phyloP scores from a whole-genome alignment of 768 basidiomycete species.

The Pilatotrama ljubarskyi region DNA sequence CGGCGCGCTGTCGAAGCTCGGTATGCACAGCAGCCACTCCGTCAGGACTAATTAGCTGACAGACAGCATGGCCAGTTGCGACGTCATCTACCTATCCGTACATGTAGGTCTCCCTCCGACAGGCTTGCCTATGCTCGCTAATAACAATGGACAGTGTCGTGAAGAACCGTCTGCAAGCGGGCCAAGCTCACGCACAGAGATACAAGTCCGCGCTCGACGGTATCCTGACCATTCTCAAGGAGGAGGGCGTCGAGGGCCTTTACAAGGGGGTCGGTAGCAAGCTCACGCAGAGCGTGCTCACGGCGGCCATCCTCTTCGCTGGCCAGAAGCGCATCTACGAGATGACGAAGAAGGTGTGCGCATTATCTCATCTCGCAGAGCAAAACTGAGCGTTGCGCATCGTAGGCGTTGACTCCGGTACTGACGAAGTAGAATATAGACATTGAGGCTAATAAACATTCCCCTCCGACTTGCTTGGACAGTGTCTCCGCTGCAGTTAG shows the following conservation, averaged over 20 bases:
- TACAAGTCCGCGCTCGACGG: constrained; percentile 81
- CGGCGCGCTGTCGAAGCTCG: constrained; percentile 91
- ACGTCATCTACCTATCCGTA: constrained; percentile 69
- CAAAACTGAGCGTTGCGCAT: not conserved
- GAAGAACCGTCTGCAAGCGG: constrained; percentile 79
- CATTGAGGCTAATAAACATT: not conserved
- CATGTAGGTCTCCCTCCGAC: constrained; percentile 46
- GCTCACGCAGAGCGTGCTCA: constrained; percentile 87
- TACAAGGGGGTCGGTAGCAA: constrained; percentile 90
- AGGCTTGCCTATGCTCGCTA: not conserved
- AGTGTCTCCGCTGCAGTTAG: too few relatives aligned
- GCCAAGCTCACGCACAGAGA: constrained; percentile 61
- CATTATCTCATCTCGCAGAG: not conserved
- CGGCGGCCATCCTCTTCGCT: constrained; percentile 91
- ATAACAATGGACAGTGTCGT: constrained; percentile 47
- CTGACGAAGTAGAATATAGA: not conserved
- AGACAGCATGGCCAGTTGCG: constrained; percentile 36
- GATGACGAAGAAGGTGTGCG: constrained; percentile 52
- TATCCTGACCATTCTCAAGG: constrained; percentile 70
- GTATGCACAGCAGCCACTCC: constrained; percentile 38
- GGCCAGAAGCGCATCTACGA: constrained; percentile 83
- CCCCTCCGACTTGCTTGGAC: too few relatives aligned
- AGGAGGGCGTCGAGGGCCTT: constrained; percentile 80
- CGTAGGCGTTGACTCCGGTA: constrained; percentile 10
- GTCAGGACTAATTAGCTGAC: not conserved